Evolutionary conservation across 768 basidiomycete species (phyloP), one percentile per base, ranked within the genome.

Genomic region (Boletus huronensis): DNA sequence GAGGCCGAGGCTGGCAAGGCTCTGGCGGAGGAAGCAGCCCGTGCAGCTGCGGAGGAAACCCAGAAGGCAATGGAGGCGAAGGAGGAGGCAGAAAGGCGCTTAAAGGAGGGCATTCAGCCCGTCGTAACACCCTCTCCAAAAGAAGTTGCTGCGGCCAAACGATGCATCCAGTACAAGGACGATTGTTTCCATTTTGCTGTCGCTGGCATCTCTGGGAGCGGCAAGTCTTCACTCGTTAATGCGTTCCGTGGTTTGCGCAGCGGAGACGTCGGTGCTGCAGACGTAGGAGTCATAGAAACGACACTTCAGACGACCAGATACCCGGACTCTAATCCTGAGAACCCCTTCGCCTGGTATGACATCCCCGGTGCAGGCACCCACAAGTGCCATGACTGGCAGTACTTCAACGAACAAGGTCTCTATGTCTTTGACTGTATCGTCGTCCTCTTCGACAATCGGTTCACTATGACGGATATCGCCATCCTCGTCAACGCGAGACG

Each of bases 181-280:
- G 66, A 62, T 2, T 38, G 54, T 10, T 70, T 70, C 35, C 72
- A 75, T 34, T 66, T 74, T 46, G 73, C 69, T 2, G 41, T 74
- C 46, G 70, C 70, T 7, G 73, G 73, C 2, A 35, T 66, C 29
- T 61, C 70, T 2, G 72, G 71, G 5, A 66, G 69, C n/a, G 72
- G 73, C 36, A 74, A 74, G 51, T 74, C 73, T 1, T 73, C 73
- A 8, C 61, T 74, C 7, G 64, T 74, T 19, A 73, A 74, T 52
- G 65, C 73, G 3, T 64, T 74, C 41, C 70, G 73, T 4, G 71
- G 73, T 9, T 32, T 74, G 35, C 57, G 53, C 8, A 65, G 58
- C 48, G 41, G 45, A 26, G 61, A 65, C 1, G 21, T 48, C 0
- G 55, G 58, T 43, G 53, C 57, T 23, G 64, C 61, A 1, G 61